These are phyloP conservation scores for Globisporangium cylindrosporum DNA, from an alignment of 352 stramenopile genomes.

Conservation along the genomic window DNA sequence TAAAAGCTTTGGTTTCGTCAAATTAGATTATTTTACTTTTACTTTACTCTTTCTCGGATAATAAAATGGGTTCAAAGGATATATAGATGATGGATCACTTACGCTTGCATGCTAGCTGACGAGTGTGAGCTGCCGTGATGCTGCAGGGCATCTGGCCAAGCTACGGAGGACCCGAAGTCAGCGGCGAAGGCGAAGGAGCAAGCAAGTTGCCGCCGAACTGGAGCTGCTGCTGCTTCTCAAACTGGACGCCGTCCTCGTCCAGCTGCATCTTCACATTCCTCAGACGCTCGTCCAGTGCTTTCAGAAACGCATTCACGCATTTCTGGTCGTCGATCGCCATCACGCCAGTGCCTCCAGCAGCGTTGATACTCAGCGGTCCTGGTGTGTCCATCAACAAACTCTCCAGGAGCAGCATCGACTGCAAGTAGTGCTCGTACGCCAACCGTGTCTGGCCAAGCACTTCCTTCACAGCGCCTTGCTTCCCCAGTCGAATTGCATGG, in stretches of 20 bases:
- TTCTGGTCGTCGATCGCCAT: slow-evolving; percentile 54
- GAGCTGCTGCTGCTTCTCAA: not conserved
- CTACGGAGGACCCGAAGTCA: slow-evolving; percentile 6
- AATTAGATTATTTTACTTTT: slow-evolving; percentile 17
- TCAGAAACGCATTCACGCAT: slow-evolving; percentile 44
- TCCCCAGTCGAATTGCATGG: slow-evolving; percentile 58
- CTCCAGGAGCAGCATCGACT: slow-evolving; percentile 58
- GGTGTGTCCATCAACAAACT: slow-evolving; percentile 53
- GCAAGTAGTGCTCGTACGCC: slow-evolving; percentile 59
- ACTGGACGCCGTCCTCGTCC: slow-evolving; percentile 11
- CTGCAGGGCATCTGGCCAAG: not conserved
- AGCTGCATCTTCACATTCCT: slow-evolving; percentile 42
- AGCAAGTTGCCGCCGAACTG: slow-evolving; percentile 1
- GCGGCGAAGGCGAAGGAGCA: not conserved
- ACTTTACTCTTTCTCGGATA: slow-evolving; percentile 12
- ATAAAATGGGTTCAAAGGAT: slow-evolving; percentile 4
- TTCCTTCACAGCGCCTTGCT: slow-evolving; percentile 65
- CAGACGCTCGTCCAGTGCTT: slow-evolving; percentile 47
- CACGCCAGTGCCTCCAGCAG: not conserved
- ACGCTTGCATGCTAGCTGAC: not conserved
- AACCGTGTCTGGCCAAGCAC: slow-evolving; percentile 55
- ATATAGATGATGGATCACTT: not conserved
- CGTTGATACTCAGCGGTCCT: not conserved
- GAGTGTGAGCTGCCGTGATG: no score
- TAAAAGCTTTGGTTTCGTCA: no score